A percentile compares a stretch with the other conserved stretches of the same genome.
Conservation (phyloP, 495 filamentous ascomycete species). For the Aspergillus mulundensis region DNA sequence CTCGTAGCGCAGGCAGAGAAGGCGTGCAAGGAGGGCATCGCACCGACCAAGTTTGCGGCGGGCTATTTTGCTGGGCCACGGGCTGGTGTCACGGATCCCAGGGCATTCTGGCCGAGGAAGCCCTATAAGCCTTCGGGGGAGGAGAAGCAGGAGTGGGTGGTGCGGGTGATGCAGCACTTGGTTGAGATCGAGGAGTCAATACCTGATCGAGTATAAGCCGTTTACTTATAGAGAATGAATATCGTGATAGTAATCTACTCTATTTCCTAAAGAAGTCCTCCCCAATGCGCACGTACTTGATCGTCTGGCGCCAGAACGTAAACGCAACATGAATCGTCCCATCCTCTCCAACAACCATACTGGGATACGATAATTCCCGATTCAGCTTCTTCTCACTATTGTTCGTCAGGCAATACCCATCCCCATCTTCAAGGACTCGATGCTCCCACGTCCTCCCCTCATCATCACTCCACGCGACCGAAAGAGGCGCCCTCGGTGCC, state of each 20-base stretch:
- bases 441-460: constrained; percentile 15
- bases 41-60: constrained; percentile 60
- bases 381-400: constrained; percentile 26
- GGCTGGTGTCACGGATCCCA: constrained; percentile 20
- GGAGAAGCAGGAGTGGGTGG: constrained; percentile 24
- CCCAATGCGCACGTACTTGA: constrained; percentile 20
- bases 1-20: constrained; percentile 74
- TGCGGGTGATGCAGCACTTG: constrained; percentile 22
- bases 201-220: constrained; percentile 16
- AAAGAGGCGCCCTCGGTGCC: constrained; percentile 22
- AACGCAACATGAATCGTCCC: constrained; percentile 20
- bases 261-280: constrained; percentile 18
- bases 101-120: constrained; percentile 25
- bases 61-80: constrained; percentile 27
- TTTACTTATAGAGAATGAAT: too few species aligned
- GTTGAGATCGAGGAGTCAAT: constrained; percentile 19
- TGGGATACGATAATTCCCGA: constrained; percentile 25
- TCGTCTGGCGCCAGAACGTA: constrained; percentile 26
- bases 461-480: constrained; percentile 26
- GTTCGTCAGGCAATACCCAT: constrained; percentile 25
- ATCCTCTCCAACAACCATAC: constrained; percentile 16
- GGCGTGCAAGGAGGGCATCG: constrained; percentile 72
- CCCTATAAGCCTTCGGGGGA: constrained; percentile 20
- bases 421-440: constrained; percentile 22
- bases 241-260: neutral